Evolutionary conservation across 140 eudicot species (phyloP).

Genomic region (Erigeron philadelphicus): DNA sequence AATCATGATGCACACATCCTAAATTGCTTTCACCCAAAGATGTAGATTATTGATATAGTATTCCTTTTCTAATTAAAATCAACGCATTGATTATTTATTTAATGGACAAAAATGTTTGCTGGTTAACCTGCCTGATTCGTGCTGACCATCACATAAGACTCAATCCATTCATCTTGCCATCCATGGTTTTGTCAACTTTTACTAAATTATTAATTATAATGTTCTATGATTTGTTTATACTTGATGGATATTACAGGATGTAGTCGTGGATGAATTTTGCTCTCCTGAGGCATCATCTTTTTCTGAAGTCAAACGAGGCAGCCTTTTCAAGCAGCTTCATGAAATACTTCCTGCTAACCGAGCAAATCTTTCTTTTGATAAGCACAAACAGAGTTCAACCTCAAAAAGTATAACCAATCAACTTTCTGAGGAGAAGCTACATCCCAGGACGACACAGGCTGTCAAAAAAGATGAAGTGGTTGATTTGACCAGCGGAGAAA

Average conservation of each 20-base stretch:
- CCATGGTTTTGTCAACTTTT: not conserved
- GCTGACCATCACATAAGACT: not conserved
- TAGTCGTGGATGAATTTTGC: constrained; percentile 24
- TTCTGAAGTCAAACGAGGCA: constrained; percentile 34
- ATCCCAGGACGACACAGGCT: constrained; percentile 18
- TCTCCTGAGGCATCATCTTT: constrained; percentile 34
- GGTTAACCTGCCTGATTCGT: not conserved
- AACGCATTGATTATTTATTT: not conserved
- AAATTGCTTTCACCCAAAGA: not conserved
- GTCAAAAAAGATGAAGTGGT: constrained; percentile 23
- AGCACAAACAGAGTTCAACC: constrained; percentile 29
- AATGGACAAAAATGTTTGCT: not conserved
- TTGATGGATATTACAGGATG: constrained; percentile 35
- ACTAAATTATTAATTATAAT: constrained; percentile 15
- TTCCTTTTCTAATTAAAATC: not conserved
- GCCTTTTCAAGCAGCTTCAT: constrained; percentile 26
- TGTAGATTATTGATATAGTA: not conserved
- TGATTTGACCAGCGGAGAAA: constrained; percentile 36
- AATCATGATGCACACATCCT: not conserved
- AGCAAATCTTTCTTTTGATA: constrained; percentile 36
- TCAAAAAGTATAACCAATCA: constrained; percentile 32
- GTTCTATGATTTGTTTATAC: not conserved
- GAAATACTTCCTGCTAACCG: constrained; percentile 87
- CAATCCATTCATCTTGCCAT: not conserved
- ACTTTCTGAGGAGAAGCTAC: constrained; percentile 23